Evolutionary conservation across 1,284 basidiomycete genomes (phyloP).

Genomic region (Ganoderma meredithae): DNA sequence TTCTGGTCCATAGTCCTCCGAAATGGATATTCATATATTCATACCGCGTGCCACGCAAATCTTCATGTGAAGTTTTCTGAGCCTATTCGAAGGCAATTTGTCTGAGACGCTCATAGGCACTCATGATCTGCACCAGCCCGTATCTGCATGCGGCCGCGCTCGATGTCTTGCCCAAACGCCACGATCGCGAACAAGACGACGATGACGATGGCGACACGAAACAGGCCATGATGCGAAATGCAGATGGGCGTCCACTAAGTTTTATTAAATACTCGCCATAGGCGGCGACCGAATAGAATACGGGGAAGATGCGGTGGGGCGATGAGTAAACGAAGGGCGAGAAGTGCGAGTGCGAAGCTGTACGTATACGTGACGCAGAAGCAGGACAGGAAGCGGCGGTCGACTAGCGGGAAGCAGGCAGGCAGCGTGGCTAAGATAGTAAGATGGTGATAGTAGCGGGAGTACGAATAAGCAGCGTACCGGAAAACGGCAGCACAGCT

Average conservation of each 20-base stretch:
- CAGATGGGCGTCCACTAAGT: slow-evolving; percentile 7
- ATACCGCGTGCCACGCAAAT: background rate
- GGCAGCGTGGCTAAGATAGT: slow-evolving; percentile 13
- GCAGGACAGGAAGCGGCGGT: slow-evolving; percentile 12
- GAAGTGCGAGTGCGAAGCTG: slow-evolving; percentile 16
- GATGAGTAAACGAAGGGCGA: slow-evolving; percentile 14
- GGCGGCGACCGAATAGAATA: slow-evolving; percentile 24
- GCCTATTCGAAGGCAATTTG: slow-evolving; percentile 4
- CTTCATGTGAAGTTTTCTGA: slow-evolving; percentile 2
- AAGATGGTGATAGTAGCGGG: background rate
- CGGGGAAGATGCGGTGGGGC: slow-evolving; percentile 15
- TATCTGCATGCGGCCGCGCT: background rate
- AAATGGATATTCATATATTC: background rate
- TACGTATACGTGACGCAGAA: slow-evolving; percentile 12
- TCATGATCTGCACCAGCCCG: background rate
- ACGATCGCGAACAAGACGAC: background rate
- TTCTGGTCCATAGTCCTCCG: background rate
- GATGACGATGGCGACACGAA: background rate
- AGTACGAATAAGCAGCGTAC: background rate
- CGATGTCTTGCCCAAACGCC: background rate
- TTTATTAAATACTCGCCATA: slow-evolving; percentile 20
- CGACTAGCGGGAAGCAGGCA: slow-evolving; percentile 16
- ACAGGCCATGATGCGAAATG: slow-evolving; percentile 3
- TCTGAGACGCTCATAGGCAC: background rate
- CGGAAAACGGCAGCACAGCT: background rate